A percentile compares a stretch with the other conserved stretches of the same genome.
Conservation (phyloP, 257 asterid species). For the Penstemon newberryi region DNA sequence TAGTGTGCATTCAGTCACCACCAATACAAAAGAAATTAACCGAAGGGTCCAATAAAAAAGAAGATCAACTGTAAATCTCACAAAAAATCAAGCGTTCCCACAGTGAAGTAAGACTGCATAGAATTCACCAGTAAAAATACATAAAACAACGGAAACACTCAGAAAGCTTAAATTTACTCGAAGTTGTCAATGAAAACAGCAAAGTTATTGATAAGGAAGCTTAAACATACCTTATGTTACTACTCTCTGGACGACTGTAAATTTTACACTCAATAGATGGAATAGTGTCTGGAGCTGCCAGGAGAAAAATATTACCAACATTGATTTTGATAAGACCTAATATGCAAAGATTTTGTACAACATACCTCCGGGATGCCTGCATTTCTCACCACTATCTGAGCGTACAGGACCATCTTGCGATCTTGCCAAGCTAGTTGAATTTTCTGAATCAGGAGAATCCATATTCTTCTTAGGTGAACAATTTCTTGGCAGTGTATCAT, state of each 20-base stretch:
- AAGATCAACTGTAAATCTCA: neutral
- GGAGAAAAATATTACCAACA: constrained; percentile 20
- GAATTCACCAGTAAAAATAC: constrained; percentile 17
- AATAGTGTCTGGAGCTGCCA: constrained; percentile 37
- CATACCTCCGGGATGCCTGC: constrained; percentile 32
- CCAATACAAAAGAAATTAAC: neutral
- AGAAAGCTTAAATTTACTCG: neutral
- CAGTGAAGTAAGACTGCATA: too few species aligned
- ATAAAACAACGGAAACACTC: neutral
- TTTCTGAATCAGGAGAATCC: constrained; percentile 27
- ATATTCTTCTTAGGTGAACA: constrained; percentile 21
- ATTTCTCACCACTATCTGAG: constrained; percentile 27
- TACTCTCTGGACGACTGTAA: constrained; percentile 35
- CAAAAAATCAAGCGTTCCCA: neutral
- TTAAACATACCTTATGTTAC: constrained; percentile 51
- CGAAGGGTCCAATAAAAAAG: too few species aligned
- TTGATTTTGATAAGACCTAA: constrained; percentile 17
- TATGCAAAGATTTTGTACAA: constrained; percentile 12
- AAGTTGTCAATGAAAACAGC: neutral
- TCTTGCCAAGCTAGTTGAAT: constrained; percentile 25
- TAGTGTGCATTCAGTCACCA: neutral
- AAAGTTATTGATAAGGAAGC: constrained; percentile 3
- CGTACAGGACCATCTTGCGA: constrained; percentile 24
- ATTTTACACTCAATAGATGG: constrained; percentile 29
- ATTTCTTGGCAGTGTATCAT: constrained; percentile 18